phyloP scores from a whole-genome alignment of 2,329 filamentous ascomycete species.

The Ceratocystiopsis minuta region DNA sequence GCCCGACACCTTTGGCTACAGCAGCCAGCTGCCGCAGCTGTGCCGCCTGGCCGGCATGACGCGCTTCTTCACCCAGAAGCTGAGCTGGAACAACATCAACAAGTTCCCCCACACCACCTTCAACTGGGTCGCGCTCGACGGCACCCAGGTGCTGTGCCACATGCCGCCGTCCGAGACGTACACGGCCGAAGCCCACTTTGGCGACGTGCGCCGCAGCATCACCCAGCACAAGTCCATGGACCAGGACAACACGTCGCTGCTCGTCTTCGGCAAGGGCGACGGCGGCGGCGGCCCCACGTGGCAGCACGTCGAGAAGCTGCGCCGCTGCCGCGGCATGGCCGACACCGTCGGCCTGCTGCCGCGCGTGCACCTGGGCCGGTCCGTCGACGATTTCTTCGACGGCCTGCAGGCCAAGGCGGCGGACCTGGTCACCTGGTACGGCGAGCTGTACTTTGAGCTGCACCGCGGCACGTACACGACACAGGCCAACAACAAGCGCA shows the following conservation, averaged over 20 bases:
- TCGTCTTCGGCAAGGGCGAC: constrained; percentile 93
- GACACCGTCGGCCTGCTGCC: constrained; percentile 54
- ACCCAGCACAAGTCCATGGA: constrained; percentile 91
- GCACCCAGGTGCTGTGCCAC: constrained; percentile 91
- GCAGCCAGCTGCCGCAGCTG: constrained; percentile 80
- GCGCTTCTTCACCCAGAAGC: constrained; percentile 91
- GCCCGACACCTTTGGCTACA: constrained; percentile 96
- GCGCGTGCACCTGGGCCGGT: constrained; percentile 71
- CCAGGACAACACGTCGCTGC: constrained; percentile 72
- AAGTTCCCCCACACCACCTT: constrained; percentile 97
- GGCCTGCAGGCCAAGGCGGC: constrained; percentile 61
- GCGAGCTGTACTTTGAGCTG: constrained; percentile 93
- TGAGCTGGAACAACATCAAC: constrained; percentile 99
- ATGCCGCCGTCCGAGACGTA: constrained; percentile 96
- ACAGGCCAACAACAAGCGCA: constrained; percentile 90
- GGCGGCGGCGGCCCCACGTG: constrained; percentile 90
- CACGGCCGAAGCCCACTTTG: constrained; percentile 84
- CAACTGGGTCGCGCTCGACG: constrained; percentile 93
- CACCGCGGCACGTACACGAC: constrained; percentile 96
- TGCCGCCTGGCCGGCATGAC: constrained; percentile 91
- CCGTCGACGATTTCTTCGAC: constrained; percentile 89
- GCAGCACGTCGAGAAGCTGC: constrained; percentile 85
- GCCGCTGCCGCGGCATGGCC: constrained; percentile 77
- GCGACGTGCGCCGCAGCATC: constrained; percentile 78
- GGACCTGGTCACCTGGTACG: constrained; percentile 87